A percentile compares a stretch with the other conserved stretches of the same genome.
Evolutionary conservation across 2,329 filamentous ascomycete genomes (phyloP).

Genomic region (Verticillium klebahnii): DNA sequence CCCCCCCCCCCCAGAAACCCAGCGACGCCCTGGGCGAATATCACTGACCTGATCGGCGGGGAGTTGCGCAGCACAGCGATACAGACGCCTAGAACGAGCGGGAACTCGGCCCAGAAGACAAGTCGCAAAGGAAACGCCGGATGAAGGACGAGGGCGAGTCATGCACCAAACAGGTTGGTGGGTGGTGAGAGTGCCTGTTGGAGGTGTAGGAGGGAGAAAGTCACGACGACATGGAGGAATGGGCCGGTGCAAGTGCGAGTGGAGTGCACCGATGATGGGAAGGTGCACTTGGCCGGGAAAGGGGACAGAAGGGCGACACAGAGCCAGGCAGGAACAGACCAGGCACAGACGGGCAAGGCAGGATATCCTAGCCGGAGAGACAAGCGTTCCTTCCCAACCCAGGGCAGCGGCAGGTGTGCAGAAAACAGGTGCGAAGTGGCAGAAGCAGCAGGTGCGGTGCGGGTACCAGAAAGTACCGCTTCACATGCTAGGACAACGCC

Average conservation of each 20-base stretch:
- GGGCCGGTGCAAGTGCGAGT: background rate
- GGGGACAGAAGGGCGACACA: background rate
- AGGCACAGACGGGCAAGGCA: background rate
- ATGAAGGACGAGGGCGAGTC: background rate
- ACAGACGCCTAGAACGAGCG: background rate
- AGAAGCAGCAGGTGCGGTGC: background rate
- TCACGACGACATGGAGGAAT: background rate
- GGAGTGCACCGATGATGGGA: background rate
- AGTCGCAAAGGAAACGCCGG: background rate
- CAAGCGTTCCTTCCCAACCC: background rate
- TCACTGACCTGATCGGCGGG: background rate
- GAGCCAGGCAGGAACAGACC: background rate
- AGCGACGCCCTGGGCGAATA: background rate
- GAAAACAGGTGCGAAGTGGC: background rate
- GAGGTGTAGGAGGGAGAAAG: background rate
- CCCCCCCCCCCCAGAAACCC: background rate
- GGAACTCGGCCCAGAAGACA: background rate
- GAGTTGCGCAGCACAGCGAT: background rate
- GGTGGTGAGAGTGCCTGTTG: background rate
- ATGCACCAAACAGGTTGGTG: background rate
- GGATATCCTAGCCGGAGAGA: background rate
- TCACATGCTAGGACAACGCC: background rate
- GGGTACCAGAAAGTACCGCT: background rate
- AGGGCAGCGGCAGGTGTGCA: background rate
- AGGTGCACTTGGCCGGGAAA: background rate